A percentile compares a stretch with the other conserved stretches of the same genome.
Evolutionary conservation across 2,329 filamentous ascomycete genomes (phyloP).

Genomic region (Pyrenophora teres): DNA sequence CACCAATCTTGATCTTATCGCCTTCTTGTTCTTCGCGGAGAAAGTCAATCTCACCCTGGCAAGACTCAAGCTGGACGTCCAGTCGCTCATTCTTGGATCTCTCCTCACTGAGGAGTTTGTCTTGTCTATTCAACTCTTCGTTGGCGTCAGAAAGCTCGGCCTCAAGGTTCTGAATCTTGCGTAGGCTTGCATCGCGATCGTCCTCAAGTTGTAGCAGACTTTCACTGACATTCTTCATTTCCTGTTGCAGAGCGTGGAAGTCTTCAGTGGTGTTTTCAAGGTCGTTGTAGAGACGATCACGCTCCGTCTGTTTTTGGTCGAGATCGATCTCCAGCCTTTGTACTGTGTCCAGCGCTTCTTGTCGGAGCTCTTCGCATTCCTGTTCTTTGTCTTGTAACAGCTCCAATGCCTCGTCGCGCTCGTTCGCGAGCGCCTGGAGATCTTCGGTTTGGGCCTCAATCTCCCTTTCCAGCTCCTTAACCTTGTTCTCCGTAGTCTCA

Average conservation of each 20-base stretch:
- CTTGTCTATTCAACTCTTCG: conserved; percentile 82
- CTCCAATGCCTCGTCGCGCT: conserved; percentile 83
- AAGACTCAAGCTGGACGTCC: conserved; percentile 88
- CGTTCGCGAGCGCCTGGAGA: conserved; percentile 74
- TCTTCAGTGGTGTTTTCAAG: conserved; percentile 80
- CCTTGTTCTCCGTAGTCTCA: conserved; percentile 64
- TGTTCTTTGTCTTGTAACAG: conserved; percentile 69
- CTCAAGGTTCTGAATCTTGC: conserved; percentile 81
- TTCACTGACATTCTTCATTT: conserved; percentile 91
- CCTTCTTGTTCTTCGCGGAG: conserved; percentile 93
- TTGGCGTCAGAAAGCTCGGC: conserved; percentile 82
- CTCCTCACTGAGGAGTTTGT: conserved; percentile 80
- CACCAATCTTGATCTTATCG: conserved; percentile 97
- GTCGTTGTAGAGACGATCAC: conserved; percentile 71
- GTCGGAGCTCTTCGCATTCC: conserved; percentile 57
- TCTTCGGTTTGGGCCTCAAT: conserved; percentile 80
- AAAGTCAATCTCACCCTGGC: conserved; percentile 92
- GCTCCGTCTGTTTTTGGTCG: conserved; percentile 73
- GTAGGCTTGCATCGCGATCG: conserved; percentile 78
- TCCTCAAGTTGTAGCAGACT: conserved; percentile 86
- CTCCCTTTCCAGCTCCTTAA: conserved; percentile 76
- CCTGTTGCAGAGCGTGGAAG: conserved; percentile 86
- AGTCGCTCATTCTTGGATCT: conserved; percentile 87
- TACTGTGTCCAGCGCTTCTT: conserved; percentile 64
- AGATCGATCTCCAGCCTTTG: conserved; percentile 65